phyloP scores from a whole-genome alignment of 805 yeast species.

The Candida cerambycidarum region DNA sequence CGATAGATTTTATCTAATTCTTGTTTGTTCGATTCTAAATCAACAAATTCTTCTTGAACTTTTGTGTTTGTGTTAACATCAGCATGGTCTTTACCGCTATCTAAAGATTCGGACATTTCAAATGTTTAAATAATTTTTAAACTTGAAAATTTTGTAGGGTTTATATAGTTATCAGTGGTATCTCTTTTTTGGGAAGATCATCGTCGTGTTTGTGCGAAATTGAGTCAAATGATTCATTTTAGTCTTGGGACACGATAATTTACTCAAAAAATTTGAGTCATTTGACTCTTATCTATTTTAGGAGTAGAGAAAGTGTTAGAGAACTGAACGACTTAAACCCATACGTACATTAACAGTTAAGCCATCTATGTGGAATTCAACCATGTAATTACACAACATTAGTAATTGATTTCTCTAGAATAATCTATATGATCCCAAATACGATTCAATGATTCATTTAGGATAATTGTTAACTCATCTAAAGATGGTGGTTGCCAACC shows the following conservation, averaged over 20 bases:
- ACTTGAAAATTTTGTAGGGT: background rate
- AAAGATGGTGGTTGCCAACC: too few species aligned
- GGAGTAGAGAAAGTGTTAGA: too few species aligned
- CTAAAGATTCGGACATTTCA: background rate
- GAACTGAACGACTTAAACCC: too few species aligned
- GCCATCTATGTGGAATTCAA: too few species aligned
- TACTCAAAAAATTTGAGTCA: background rate
- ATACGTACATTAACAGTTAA: too few species aligned
- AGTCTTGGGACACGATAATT: background rate
- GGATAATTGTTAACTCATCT: too few species aligned
- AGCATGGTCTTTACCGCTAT: background rate
- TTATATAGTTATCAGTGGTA: background rate
- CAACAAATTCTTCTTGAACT: background rate
- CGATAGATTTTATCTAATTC: constrained; percentile 56
- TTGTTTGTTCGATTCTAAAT: constrained; percentile 14
- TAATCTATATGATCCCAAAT: too few species aligned
- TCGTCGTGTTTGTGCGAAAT: background rate
- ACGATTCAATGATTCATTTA: too few species aligned
- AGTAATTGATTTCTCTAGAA: too few species aligned
- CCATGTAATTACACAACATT: too few species aligned
- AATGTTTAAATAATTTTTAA: background rate
- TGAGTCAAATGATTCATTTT: constrained; percentile 10
- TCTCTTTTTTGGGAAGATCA: too few species aligned
- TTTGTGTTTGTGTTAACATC: background rate
- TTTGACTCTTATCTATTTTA: too few species aligned